phyloP scores from a whole-genome alignment of 306 rosid species.

The Cucurbita pepo region DNA sequence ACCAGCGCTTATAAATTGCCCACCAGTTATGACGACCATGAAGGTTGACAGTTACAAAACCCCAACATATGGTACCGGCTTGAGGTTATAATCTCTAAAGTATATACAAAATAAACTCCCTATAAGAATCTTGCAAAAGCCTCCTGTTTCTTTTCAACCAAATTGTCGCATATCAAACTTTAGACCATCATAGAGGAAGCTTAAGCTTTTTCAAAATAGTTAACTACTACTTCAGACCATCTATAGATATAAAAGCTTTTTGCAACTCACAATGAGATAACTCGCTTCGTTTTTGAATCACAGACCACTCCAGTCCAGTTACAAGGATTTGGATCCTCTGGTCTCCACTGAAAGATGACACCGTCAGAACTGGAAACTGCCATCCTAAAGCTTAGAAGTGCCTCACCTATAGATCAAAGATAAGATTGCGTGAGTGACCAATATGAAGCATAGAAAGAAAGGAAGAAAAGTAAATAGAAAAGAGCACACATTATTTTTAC shows the following conservation, averaged over 20 bases:
- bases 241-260: not conserved
- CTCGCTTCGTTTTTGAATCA: slow-evolving; percentile 73
- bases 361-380: slow-evolving; percentile 65
- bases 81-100: not conserved
- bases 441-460: not conserved
- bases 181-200: not conserved
- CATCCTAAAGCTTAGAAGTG: slow-evolving; percentile 58
- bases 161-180: not conserved
- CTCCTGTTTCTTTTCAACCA: not conserved
- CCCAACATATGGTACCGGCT: not conserved
- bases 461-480: not conserved
- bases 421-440: not conserved
- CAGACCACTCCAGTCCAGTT: slow-evolving; percentile 88
- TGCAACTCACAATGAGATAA: slow-evolving; percentile 60
- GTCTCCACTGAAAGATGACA: slow-evolving; percentile 67
- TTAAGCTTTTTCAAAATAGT: not conserved
- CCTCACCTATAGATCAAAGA: slow-evolving; percentile 53
- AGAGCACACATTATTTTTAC: not conserved
- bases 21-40: not conserved
- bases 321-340: slow-evolving; percentile 89
- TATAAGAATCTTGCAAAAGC: not conserved
- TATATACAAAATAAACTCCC: not conserved
- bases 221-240: not conserved
- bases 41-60: not conserved
- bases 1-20: not conserved